A percentile compares a stretch with the other conserved stretches of the same genome.
These are phyloP conservation scores for Marsdenia floribunda DNA, from an alignment of 257 asterid genomes.

Conservation along the genomic window DNA sequence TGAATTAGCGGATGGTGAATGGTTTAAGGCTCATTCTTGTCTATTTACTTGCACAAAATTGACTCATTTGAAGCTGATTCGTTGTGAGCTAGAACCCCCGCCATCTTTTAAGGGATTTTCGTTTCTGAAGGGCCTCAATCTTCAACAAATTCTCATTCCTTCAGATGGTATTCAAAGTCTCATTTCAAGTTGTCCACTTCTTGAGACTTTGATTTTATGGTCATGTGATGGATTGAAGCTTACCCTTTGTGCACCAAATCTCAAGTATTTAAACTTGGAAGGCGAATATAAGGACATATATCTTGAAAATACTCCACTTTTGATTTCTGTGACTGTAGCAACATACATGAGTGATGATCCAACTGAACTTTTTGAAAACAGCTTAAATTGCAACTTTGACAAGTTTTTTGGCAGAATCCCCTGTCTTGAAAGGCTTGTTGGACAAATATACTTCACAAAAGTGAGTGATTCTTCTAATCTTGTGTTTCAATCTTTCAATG, in stretches of 20 bases:
- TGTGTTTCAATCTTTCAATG: background rate
- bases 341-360: slow-evolving; percentile 79
- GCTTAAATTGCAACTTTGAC: slow-evolving; percentile 69
- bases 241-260: slow-evolving; percentile 74
- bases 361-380: slow-evolving; percentile 65
- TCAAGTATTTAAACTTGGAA: slow-evolving; percentile 67
- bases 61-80: slow-evolving; percentile 59
- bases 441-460: slow-evolving; percentile 83
- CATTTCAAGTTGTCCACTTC: slow-evolving; percentile 79
- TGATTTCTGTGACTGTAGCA: slow-evolving; percentile 52
- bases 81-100: slow-evolving; percentile 74
- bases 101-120: slow-evolving; percentile 61
- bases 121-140: slow-evolving; percentile 56
- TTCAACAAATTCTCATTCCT: slow-evolving; percentile 64
- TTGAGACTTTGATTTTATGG: slow-evolving; percentile 62
- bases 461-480: slow-evolving; percentile 28
- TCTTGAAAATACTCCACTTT: slow-evolving; percentile 62
- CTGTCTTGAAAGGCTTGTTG: slow-evolving; percentile 68
- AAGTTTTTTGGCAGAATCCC: slow-evolving; percentile 83
- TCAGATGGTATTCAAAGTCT: slow-evolving; percentile 63
- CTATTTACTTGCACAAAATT: slow-evolving; percentile 58
- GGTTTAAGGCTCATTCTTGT: slow-evolving; percentile 78
- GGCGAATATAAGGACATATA: slow-evolving; percentile 82
- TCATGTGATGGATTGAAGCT: slow-evolving; percentile 70
- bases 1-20: slow-evolving; percentile 70